Evolutionary conservation across 768 basidiomycete species (phyloP).

Genomic region (Dacryopinax spathularia): DNA sequence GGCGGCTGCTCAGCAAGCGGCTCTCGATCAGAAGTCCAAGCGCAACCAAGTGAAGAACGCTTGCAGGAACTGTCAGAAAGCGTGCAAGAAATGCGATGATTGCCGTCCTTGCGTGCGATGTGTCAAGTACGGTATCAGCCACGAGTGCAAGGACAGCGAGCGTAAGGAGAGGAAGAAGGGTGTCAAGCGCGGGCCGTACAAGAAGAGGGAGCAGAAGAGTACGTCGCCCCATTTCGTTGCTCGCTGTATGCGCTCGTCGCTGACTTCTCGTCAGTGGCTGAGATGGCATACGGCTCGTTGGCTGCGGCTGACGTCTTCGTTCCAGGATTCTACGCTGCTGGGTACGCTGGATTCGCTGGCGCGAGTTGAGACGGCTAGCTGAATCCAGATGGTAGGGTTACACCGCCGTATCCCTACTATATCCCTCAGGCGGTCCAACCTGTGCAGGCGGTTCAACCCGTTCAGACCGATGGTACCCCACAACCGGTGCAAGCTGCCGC

Average conservation of each 20-base stretch:
- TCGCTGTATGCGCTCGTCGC: not conserved
- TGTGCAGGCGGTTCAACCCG: not conserved
- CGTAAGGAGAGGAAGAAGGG: slow-evolving; percentile 86
- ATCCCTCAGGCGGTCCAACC: not conserved
- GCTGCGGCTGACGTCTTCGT: too few species aligned
- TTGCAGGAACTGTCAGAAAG: slow-evolving; percentile 80
- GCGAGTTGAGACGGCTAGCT: not conserved
- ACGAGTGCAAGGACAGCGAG: slow-evolving; percentile 80
- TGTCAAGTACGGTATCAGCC: slow-evolving; percentile 74
- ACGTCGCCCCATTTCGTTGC: not conserved
- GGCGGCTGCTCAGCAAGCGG: too few species aligned
- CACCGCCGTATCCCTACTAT: not conserved
- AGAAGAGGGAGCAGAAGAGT: slow-evolving; percentile 47
- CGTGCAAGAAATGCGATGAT: slow-evolving; percentile 85
- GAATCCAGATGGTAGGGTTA: slow-evolving; percentile 2
- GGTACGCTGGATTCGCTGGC: slow-evolving; percentile 1
- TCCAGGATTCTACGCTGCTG: not conserved
- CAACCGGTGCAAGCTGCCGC: not conserved
- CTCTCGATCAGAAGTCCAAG: slow-evolving; percentile 33
- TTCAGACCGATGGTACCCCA: not conserved
- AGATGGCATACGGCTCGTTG: not conserved
- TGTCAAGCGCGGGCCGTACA: slow-evolving; percentile 77
- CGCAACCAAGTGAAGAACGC: slow-evolving; percentile 84
- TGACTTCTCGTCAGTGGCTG: not conserved
- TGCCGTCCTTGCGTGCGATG: slow-evolving; percentile 86